Evolutionary conservation across 2,329 filamentous ascomycete species (phyloP).

Genomic region (Aspergillus sp.): DNA sequence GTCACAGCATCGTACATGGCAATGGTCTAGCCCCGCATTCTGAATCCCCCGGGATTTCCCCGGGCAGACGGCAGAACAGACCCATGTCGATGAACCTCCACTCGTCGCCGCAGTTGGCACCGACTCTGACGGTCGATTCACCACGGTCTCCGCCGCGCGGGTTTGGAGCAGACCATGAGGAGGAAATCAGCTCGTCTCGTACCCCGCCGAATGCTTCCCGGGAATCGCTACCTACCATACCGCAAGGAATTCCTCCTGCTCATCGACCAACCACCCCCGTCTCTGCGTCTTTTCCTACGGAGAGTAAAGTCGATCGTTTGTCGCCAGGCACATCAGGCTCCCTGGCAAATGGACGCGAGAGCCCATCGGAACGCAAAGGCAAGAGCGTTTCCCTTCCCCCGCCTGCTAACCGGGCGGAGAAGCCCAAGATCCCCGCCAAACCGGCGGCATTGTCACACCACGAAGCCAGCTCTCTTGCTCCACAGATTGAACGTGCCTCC

Average conservation of each 20-base stretch:
- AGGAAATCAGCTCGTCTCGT: conserved; percentile 59
- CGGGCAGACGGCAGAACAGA: conserved; percentile 59
- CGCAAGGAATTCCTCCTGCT: conserved; percentile 11
- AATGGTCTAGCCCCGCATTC: conserved; percentile 30
- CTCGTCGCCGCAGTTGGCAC: conserved; percentile 44
- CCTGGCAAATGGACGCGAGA: conserved; percentile 18
- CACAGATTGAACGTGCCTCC: conserved; percentile 26
- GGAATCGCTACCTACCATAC: conserved; percentile 28
- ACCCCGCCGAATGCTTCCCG: conserved; percentile 28
- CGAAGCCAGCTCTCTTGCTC: conserved; percentile 31
- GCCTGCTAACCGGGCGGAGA: conserved; percentile 77
- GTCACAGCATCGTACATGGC: conserved; percentile 20
- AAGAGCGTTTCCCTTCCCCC: conserved; percentile 60
- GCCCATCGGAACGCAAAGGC: conserved; percentile 31
- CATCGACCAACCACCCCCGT: conserved; percentile 37
- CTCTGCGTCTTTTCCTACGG: conserved; percentile 24
- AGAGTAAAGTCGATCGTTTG: conserved; percentile 19
- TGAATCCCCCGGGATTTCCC: conserved; percentile 57
- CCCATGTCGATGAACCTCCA: conserved; percentile 48
- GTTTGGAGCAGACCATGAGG: conserved; percentile 52
- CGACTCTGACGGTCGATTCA: conserved; percentile 47
- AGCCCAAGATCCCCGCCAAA: conserved; percentile 65
- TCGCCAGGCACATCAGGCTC: conserved; percentile 22
- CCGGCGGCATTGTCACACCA: conserved; percentile 36
- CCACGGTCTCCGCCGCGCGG: conserved; percentile 45